phyloP scores from a whole-genome alignment of 1,284 basidiomycete genomes.

The Fomes fomentarius region DNA sequence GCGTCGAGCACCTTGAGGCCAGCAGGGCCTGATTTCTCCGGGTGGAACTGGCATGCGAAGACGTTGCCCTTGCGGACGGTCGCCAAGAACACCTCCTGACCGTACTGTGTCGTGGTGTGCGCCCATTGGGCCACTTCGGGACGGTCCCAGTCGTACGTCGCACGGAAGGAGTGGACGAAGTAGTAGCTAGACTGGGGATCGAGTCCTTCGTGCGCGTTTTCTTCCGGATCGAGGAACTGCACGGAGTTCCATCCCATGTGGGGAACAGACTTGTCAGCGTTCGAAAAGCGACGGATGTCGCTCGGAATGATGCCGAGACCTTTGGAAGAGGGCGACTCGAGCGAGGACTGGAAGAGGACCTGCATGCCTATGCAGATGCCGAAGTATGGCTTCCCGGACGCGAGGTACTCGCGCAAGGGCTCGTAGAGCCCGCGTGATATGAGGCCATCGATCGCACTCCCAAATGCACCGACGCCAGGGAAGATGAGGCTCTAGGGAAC shows the following conservation, averaged over 20 bases:
- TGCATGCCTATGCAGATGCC: constrained; percentile 99
- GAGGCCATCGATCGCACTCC: constrained; percentile 85
- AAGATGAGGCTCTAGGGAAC: constrained; percentile 86
- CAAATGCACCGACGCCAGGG: constrained; percentile 97
- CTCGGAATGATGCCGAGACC: constrained; percentile 80
- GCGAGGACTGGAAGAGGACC: constrained; percentile 87
- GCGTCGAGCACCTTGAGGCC: constrained; percentile 82
- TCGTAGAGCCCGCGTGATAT: constrained; percentile 75
- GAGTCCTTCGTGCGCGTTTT: constrained; percentile 45
- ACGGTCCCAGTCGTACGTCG: constrained; percentile 65
- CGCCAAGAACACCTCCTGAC: constrained; percentile 91
- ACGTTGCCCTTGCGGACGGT: constrained; percentile 85
- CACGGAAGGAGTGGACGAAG: constrained; percentile 97
- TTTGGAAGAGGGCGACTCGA: constrained; percentile 62
- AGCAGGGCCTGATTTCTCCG: constrained; percentile 95
- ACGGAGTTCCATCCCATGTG: constrained; percentile 98
- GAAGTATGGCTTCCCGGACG: constrained; percentile 92
- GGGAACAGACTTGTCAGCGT: constrained; percentile 84
- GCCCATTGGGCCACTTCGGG: constrained; percentile 72
- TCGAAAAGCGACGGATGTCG: constrained; percentile 69
- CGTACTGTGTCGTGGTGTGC: constrained; percentile 92
- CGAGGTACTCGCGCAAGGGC: constrained; percentile 84
- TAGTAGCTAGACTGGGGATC: constrained; percentile 77
- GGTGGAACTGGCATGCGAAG: constrained; percentile 97
- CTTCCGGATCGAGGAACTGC: constrained; percentile 52